Evolutionary conservation across 2,329 filamentous ascomycete genomes (phyloP).

Genomic region (Trichoderma endophyticum): DNA sequence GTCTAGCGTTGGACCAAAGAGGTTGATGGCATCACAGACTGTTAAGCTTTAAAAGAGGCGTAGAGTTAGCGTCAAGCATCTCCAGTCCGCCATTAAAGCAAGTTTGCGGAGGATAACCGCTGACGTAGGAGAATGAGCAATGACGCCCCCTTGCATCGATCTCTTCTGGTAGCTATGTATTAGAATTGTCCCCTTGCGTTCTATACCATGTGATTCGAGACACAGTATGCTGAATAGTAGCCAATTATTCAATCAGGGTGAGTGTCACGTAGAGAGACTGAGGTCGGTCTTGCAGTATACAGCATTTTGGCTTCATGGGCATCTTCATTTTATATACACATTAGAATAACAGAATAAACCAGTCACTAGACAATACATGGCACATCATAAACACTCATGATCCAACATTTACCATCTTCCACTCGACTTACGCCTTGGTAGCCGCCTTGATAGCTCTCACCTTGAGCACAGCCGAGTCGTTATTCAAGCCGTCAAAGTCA

Average conservation of each 20-base stretch:
- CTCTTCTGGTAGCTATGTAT: not conserved
- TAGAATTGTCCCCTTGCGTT: not conserved
- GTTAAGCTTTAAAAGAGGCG: not conserved
- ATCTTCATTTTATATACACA: not conserved
- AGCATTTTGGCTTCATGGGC: not conserved
- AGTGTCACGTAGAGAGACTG: not conserved
- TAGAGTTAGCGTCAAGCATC: not conserved
- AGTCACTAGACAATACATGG: not conserved
- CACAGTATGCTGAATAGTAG: too few relatives aligned
- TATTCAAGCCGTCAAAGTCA: slow-evolving; percentile 30
- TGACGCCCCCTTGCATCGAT: not conserved
- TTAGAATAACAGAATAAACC: not conserved
- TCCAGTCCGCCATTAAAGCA: not conserved
- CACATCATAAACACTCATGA: not conserved
- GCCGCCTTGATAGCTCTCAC: slow-evolving; percentile 23
- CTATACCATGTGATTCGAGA: not conserved
- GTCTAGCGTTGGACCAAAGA: not conserved
- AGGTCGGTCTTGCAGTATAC: not conserved
- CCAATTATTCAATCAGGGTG: too few relatives aligned
- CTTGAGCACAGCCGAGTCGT: slow-evolving; percentile 32
- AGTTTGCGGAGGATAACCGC: not conserved
- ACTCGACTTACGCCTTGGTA: not conserved
- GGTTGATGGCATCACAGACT: not conserved
- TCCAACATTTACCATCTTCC: not conserved
- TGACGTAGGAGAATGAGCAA: not conserved